Evolutionary conservation across 163 green algal species (phyloP).

Genomic region (Volvox carteri): DNA sequence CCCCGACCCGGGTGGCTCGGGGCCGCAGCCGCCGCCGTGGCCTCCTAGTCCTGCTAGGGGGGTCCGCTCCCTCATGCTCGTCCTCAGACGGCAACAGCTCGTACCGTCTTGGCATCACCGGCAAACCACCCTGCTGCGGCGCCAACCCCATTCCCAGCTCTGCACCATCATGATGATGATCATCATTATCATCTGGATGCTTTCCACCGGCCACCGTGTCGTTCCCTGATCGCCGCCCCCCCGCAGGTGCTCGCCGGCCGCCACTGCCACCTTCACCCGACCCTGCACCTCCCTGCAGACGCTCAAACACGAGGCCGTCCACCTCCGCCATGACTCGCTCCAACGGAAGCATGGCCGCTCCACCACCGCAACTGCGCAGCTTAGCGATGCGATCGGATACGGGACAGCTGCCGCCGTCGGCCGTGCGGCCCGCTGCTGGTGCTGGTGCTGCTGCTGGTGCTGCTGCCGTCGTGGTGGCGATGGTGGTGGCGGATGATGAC

Average conservation of each 20-base stretch:
- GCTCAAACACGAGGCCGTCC: background rate
- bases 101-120: constrained; percentile 4
- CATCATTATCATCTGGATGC: no score
- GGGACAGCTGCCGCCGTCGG: background rate
- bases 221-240: no score
- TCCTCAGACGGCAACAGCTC: constrained; percentile 41
- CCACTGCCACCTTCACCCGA: background rate
- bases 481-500: background rate
- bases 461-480: background rate
- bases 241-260: background rate
- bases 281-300: background rate
- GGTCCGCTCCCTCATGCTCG: background rate
- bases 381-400: no score
- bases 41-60: no score
- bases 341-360: no score
- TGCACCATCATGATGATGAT: no score
- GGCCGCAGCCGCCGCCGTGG: background rate
- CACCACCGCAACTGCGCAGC: no score
- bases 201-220: no score
- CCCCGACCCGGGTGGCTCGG: no score
- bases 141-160: no score
- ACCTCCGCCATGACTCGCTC: constrained; percentile 28
- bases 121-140: no score
- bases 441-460: background rate
- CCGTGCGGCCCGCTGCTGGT: no score